Evolutionary conservation across 108 stramenopile species (phyloP).

Genomic region (Cyclostephanos tholiformis): DNA sequence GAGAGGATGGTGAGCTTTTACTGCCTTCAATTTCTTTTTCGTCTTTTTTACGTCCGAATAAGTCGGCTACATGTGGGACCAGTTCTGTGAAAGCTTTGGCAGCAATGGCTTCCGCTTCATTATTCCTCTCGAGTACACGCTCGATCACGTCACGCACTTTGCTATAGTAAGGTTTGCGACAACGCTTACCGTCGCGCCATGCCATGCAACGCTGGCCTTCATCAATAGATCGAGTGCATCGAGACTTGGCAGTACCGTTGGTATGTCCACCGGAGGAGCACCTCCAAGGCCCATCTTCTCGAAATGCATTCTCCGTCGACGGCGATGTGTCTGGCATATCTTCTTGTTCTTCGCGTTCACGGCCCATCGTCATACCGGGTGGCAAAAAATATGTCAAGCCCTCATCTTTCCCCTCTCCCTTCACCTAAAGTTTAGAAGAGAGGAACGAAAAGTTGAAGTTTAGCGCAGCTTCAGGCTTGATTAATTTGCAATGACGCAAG

Average conservation of each 20-base stretch:
- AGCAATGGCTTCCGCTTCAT: constrained; percentile 43
- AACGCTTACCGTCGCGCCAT: constrained; percentile 11
- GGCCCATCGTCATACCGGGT: constrained; percentile 35
- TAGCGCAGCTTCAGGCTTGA: not conserved
- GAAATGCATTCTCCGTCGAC: not conserved
- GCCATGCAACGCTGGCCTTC: constrained; percentile 13
- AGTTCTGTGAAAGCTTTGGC: constrained; percentile 41
- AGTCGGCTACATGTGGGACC: constrained; percentile 15
- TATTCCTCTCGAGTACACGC: constrained; percentile 40
- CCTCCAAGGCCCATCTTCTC: constrained; percentile 27
- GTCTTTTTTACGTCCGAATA: not conserved
- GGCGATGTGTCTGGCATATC: not conserved
- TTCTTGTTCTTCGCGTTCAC: constrained; percentile 6
- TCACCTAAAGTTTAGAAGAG: constrained; percentile 21
- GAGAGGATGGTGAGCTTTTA: not conserved
- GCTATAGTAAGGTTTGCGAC: constrained; percentile 41
- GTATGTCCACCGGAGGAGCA: constrained; percentile 28
- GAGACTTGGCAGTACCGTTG: constrained; percentile 23
- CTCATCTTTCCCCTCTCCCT: constrained; percentile 42
- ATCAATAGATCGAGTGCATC: constrained; percentile 10
- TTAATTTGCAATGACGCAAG: not conserved
- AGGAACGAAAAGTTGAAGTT: not conserved
- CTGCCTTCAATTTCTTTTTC: not conserved
- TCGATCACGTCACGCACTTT: constrained; percentile 54
- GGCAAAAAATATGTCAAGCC: constrained; percentile 53